phyloP scores from a whole-genome alignment of 306 rosid genomes.

The Pyrus bretschneideri region DNA sequence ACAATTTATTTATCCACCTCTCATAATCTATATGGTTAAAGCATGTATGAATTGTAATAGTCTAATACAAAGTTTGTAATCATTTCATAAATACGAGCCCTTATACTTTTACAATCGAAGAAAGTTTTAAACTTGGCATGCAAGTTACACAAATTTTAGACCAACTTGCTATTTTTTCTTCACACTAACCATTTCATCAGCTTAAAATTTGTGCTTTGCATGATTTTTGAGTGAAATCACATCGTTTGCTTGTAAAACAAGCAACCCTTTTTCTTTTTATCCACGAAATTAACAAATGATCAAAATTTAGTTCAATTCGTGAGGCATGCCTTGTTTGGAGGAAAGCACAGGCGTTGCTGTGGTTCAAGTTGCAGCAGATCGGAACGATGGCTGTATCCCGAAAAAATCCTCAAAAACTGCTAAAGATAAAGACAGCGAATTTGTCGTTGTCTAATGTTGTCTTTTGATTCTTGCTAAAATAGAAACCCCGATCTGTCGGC shows the following conservation, averaged over 20 bases:
- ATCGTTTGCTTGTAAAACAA: background rate
- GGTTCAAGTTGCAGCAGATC: background rate
- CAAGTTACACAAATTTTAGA: background rate
- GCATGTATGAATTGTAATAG: background rate
- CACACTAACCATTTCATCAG: background rate
- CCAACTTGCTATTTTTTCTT: background rate
- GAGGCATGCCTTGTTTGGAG: background rate
- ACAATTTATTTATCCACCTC: no score
- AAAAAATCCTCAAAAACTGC: slow-evolving; percentile 1
- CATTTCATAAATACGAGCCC: background rate
- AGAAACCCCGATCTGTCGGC: slow-evolving; percentile 4
- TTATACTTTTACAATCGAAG: background rate
- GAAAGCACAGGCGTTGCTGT: background rate
- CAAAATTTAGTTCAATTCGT: background rate
- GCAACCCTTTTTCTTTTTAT: background rate
- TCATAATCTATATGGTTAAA: no score
- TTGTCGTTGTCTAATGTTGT: background rate
- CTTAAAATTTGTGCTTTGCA: background rate
- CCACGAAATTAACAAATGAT: background rate
- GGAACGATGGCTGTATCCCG: background rate
- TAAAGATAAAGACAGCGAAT: slow-evolving; percentile 11
- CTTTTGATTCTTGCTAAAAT: slow-evolving; percentile 14
- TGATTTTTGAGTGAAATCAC: no score
- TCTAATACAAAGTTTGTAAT: no score
- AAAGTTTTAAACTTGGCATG: background rate